Conservation (phyloP, 306 rosid genomes). For the Canavalia ensiformis region DNA sequence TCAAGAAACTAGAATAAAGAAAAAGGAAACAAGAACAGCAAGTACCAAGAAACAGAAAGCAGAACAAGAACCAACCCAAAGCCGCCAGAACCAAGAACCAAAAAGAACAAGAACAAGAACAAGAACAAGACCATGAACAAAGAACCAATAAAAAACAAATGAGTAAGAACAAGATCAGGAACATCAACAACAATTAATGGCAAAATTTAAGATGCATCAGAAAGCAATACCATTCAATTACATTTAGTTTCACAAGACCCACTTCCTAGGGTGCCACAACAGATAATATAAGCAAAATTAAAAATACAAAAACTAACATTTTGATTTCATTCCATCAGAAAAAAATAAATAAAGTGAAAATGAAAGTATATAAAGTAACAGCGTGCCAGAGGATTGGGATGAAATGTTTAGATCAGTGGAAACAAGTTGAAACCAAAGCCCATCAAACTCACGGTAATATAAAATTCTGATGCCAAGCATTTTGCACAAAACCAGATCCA, state of each 20-base stretch:
- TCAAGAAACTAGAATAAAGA: too few relatives aligned
- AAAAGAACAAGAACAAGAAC: too few relatives aligned
- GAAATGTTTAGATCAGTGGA: not conserved
- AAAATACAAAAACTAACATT: not conserved
- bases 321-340: not conserved
- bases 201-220: not conserved
- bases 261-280: not conserved
- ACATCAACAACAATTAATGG: too few relatives aligned
- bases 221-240: slow-evolving; percentile 8
- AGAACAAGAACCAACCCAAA: too few relatives aligned
- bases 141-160: too few relatives aligned
- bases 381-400: not conserved
- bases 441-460: not conserved
- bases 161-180: too few relatives aligned
- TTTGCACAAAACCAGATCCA: slow-evolving; percentile 29
- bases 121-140: too few relatives aligned
- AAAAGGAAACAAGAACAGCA: too few relatives aligned
- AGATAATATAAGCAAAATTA: slow-evolving; percentile 13
- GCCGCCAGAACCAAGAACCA: too few relatives aligned
- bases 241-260: not conserved
- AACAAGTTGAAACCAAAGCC: not conserved
- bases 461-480: not conserved
- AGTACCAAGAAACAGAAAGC: too few relatives aligned
- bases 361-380: not conserved
- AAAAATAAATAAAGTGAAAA: not conserved